Base-by-base conservation (phyloP, 179 eudicot genomes). In the Amaranthus tricolor region DNA sequence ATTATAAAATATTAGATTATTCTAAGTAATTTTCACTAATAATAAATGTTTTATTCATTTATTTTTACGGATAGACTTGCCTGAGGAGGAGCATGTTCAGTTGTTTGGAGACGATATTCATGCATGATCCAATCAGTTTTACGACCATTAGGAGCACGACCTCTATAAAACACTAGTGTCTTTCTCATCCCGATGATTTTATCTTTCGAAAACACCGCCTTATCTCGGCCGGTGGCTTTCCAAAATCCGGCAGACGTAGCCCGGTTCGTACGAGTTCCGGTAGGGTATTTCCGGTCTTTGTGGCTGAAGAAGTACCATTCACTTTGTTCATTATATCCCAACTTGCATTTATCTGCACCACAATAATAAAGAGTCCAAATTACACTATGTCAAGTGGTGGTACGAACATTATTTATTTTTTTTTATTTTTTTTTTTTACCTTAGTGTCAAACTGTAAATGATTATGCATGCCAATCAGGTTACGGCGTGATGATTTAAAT, bases 241-340 rank as follows among this genome's bases (percentile, higher is more conserved):
- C 98, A 93, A 58, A 93, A 93, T 44, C 98, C 98, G 6, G 91
- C 91, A 4, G 87, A 74, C 0, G 98, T 93, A 1, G 98, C 98
- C 78, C 98, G 55, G 56, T 93, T 93, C 0, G 97, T 93, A 16
- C 98, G 80, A 0, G 93, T 87, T 48, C 98, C 98, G 0, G 97
- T 91, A 0, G 98, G 98, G 76, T 93, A 93, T 62, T 93, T 93
- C 83, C 89, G 86, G 80, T 93, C 98, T 78, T 93, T 93, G 91
- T 93, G 90, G 57, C 98, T 93, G 73, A 93, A 93, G 80, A 93
- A 93, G 76, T 93, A 93, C 98, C 98, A 93, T 63, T 93, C 97
- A 24, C 74, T 93, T 48, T 88, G 93, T 53, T 89, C 97, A 40
- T 87, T 84, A 50, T 87, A 87, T 20, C 93, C 94, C 54, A 87